A percentile compares a stretch with the other conserved stretches of the same genome.
Conservation (phyloP, 768 basidiomycete genomes). For the Phaeotremella fagi region DNA sequence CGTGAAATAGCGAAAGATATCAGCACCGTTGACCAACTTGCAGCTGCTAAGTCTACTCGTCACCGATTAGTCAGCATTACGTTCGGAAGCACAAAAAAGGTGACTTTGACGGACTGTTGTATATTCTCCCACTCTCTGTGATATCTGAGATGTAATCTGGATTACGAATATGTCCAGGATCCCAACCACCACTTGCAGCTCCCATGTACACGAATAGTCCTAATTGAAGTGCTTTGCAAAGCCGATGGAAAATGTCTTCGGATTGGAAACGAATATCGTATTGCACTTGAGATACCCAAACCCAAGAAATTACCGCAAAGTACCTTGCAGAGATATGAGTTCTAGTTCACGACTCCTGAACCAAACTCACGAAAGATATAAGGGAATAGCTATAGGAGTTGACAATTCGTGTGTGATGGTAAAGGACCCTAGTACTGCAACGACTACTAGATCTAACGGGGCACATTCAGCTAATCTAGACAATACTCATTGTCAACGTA, state of each 20-base stretch:
- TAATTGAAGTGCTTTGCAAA: constrained; percentile 28
- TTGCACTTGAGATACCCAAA: constrained; percentile 32
- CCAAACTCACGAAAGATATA: constrained; percentile 26
- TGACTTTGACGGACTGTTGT: no score
- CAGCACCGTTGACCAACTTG: not conserved
- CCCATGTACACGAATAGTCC: constrained; percentile 34
- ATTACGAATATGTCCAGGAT: constrained; percentile 15
- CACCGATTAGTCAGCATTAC: no score
- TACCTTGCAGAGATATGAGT: no score
- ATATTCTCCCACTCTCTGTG: not conserved
- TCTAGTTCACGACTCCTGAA: no score
- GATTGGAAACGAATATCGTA: constrained; percentile 35
- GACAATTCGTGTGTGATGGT: constrained; percentile 23
- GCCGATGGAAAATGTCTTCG: constrained; percentile 25
- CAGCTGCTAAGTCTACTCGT: not conserved
- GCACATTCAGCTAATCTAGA: not conserved
- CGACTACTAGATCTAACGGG: constrained; percentile 38
- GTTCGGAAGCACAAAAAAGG: no score
- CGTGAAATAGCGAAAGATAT: constrained; percentile 20
- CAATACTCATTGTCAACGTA: not conserved
- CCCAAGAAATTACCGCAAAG: constrained; percentile 30
- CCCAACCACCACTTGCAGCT: constrained; percentile 34
- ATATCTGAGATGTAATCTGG: constrained; percentile 3
- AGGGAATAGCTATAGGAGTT: constrained; percentile 19
- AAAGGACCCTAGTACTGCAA: constrained; percentile 36